Base-by-base conservation (phyloP, 257 asterid species). In the Parsonsia alboflavescens region DNA sequence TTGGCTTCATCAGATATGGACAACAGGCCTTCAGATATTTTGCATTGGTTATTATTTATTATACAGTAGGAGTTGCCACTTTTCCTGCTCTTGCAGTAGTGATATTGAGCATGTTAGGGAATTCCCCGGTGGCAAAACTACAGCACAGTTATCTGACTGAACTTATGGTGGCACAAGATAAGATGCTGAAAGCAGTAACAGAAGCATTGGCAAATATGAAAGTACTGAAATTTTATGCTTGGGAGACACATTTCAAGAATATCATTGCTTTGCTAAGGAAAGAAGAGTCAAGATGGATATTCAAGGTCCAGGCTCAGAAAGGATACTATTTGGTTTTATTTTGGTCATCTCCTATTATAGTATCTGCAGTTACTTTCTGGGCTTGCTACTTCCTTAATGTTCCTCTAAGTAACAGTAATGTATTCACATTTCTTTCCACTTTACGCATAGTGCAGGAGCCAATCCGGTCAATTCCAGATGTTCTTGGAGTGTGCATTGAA, bases 391-490 rank as follows among this genome's bases (percentile, higher is more conserved):
- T 71, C 19, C 79, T 84, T 48, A 53, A 71, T 50, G 72, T 81
- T 65, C 81, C 88, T 17, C 70, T 81, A n/a, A 73, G 59, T 73
- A 75, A 84, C 15, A 74, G 75, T 36, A 84, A 79, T 61, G 84
- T 75, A 24, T 84, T 84, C 77, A 81, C 79, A 0, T 78, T 84
- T 73, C 78, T 84, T 17, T 84, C 85, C 24, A 79, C 84, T 68
- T 54, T 84, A 58, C 82, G 85, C 46, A 71, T 84, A 5, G 82
- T 84, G 45, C 85, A 81, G 75, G 85, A 84, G 39, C 88, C 88
- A 16, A 68, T 84, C 30, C 70, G 85, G 74, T 42, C 63, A n/a
- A 65, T 84, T 36, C 88, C 86, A 28, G 84, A 82, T 77, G 76
- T 82, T 24, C 70, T 82, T n/a, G 84, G 82, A 44, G 73, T 77